Conservation (phyloP, 176 grass and related monocot genomes). For the Triticum monococcum region DNA sequence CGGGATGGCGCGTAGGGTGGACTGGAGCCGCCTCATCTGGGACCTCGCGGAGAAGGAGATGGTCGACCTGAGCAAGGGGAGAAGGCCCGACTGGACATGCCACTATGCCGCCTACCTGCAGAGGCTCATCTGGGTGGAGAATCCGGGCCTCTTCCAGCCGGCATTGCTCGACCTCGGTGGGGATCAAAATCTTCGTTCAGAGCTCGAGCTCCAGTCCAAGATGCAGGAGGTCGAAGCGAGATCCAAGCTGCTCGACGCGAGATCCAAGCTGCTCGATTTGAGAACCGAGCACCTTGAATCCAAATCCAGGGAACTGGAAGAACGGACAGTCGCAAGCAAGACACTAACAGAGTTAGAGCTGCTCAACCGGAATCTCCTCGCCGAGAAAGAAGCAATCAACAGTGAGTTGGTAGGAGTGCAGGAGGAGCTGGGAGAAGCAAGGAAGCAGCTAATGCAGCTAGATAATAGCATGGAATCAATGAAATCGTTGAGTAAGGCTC, state of each 20-base stretch:
- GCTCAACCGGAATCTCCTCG: not conserved
- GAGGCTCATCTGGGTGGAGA: not conserved
- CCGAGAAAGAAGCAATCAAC: no score
- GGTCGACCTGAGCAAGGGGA: not conserved
- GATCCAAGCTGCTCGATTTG: not conserved
- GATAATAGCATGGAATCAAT: not conserved
- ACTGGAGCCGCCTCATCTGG: not conserved
- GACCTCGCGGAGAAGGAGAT: not conserved
- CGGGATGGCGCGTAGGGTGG: not conserved
- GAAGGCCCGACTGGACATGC: not conserved
- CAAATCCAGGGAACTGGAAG: not conserved
- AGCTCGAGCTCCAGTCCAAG: not conserved
- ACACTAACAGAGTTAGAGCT: not conserved
- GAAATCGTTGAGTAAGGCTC: not conserved
- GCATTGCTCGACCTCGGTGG: not conserved
- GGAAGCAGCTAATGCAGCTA: not conserved
- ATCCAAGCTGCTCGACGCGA: not conserved
- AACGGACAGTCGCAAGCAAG: not conserved
- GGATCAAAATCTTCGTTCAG: not conserved
- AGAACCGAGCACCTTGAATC: not conserved
- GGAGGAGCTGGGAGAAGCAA: not conserved
- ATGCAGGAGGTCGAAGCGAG: not conserved
- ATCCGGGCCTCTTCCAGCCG: not conserved
- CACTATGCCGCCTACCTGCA: not conserved
- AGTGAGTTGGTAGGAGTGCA: no score